These are phyloP conservation scores for Fusarium tricinctum DNA, from an alignment of 2,329 filamentous ascomycete species.

Conservation along the genomic window DNA sequence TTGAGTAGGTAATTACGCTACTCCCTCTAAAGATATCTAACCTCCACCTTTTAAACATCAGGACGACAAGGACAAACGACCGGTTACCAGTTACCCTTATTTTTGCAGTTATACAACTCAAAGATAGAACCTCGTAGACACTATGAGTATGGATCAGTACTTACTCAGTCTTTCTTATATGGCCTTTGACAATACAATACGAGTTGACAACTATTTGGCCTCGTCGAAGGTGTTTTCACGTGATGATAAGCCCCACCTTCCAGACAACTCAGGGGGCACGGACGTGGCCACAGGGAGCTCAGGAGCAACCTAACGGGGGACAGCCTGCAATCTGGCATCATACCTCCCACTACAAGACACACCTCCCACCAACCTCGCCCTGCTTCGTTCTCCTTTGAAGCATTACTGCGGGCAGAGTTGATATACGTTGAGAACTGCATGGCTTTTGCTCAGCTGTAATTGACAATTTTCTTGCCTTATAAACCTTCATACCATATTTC, in stretches of 20 bases:
- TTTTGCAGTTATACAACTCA: background rate
- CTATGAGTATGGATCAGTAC: background rate
- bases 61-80: background rate
- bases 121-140: background rate
- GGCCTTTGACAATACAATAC: background rate
- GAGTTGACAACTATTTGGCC: background rate
- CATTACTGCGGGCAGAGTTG: conserved; percentile 53
- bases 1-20: too few species aligned
- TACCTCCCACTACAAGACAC: conserved; percentile 52
- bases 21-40: background rate
- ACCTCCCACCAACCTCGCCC: conserved; percentile 45
- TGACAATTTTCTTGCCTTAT: conserved; percentile 38
- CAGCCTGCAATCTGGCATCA: conserved; percentile 63
- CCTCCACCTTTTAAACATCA: background rate
- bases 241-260: conserved; percentile 44
- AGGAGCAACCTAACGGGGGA: conserved; percentile 45
- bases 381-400: conserved; percentile 45
- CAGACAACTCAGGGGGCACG: conserved; percentile 48
- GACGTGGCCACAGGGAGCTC: conserved; percentile 51
- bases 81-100: background rate
- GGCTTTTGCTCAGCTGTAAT: conserved; percentile 41
- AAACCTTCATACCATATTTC: conserved; percentile 32
- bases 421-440: conserved; percentile 40
- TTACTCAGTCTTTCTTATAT: background rate
- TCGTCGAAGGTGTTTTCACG: conserved; percentile 46